These are phyloP conservation scores for Umbelopsis sp. DNA, from an alignment of 371 early-diverging fungal species.

Conservation along the genomic window DNA sequence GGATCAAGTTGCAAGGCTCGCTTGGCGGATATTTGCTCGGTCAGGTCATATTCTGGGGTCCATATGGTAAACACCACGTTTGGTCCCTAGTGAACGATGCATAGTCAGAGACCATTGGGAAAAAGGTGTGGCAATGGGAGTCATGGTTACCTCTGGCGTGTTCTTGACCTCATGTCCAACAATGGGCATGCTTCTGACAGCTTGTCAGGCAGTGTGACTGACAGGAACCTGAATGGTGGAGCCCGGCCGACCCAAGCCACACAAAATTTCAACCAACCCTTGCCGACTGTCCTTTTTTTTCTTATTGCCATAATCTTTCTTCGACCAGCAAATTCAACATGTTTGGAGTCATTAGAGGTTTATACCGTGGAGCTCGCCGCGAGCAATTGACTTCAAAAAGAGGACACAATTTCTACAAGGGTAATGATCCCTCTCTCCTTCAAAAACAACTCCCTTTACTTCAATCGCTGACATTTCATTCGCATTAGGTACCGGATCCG, in stretches of 20 bases:
- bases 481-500: conserved; percentile 73
- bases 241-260: background rate
- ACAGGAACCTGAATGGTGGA: background rate
- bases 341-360: conserved; percentile 74
- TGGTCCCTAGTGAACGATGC: background rate
- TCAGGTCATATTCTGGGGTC: conserved; percentile 8
- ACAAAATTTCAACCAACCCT: background rate
- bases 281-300: background rate
- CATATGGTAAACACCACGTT: background rate
- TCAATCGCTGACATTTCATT: background rate
- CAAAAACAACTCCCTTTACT: background rate
- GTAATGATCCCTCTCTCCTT: conserved; percentile 33
- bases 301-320: background rate
- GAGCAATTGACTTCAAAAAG: conserved; percentile 79
- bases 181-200: conserved; percentile 8
- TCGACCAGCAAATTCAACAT: conserved; percentile 33
- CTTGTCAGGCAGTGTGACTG: background rate
- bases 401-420: conserved; percentile 86
- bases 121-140: background rate
- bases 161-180: conserved; percentile 10
- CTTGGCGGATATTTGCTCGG: background rate
- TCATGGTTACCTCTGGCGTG: background rate
- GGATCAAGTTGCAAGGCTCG: background rate
- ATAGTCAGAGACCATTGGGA: background rate
- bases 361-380: conserved; percentile 76